Conservation (phyloP, 371 early-diverging fungal genomes). For the Haplosporangium sp. region DNA sequence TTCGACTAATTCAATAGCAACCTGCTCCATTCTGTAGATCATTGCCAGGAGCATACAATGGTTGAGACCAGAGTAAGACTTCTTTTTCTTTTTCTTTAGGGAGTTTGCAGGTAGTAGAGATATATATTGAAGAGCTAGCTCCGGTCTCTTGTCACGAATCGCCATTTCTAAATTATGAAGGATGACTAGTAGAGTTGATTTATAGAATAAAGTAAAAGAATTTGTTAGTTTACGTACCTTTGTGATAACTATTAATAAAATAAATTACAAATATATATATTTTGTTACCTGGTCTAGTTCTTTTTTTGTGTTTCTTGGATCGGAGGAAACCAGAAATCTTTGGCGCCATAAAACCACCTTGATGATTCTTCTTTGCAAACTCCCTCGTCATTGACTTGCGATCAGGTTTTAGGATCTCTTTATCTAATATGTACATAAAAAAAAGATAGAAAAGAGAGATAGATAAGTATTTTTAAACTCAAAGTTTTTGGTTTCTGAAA, state of each 20-base stretch:
- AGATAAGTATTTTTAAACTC: no score
- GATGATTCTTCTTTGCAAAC: constrained; percentile 33
- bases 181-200: constrained; percentile 22
- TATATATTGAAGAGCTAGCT: constrained; percentile 54
- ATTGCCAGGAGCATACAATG: constrained; percentile 57
- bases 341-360: constrained; percentile 55
- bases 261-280: no score
- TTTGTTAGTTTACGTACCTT: no score
- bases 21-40: constrained; percentile 58
- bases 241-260: no score
- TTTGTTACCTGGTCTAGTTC: constrained; percentile 46
- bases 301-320: constrained; percentile 51
- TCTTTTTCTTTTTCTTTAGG: constrained; percentile 54
- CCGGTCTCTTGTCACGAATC: constrained; percentile 52
- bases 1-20: constrained; percentile 56
- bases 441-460: background rate
- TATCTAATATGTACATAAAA: constrained; percentile 22
- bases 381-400: constrained; percentile 52
- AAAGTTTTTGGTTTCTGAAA: no score
- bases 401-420: constrained; percentile 50
- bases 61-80: constrained; percentile 48
- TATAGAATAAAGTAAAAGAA: background rate
- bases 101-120: constrained; percentile 44
- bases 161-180: constrained; percentile 56
- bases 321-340: constrained; percentile 44